A percentile compares a stretch with the other conserved stretches of the same genome.
phyloP scores from a whole-genome alignment of 176 grass and related monocot species.

The Carex myosuroides region DNA sequence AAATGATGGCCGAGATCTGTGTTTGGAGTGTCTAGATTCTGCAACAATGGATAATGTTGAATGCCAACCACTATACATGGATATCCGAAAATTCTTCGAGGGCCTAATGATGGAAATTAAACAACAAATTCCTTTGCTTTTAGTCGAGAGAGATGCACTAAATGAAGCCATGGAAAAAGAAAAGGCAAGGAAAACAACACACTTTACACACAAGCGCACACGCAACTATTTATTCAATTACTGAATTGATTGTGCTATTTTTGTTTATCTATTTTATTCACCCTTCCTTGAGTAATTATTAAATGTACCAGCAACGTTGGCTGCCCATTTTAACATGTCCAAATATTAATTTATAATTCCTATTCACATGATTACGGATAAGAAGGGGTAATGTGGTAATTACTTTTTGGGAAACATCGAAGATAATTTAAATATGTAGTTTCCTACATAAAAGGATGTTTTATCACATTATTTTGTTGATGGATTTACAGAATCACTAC shows the following conservation, averaged over 20 bases:
- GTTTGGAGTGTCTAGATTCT: constrained; percentile 63
- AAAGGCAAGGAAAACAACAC: constrained; percentile 33
- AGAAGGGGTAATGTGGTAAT: neutral
- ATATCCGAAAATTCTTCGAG: constrained; percentile 74
- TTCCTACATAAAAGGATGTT: neutral
- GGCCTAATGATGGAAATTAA: constrained; percentile 71
- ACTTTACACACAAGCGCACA: neutral
- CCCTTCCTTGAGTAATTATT: neutral
- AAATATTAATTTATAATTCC: neutral
- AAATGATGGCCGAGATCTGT: constrained; percentile 67
- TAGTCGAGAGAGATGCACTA: constrained; percentile 74
- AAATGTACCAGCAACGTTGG: neutral
- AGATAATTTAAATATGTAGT: neutral
- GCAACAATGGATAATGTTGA: constrained; percentile 60
- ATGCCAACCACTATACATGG: constrained; percentile 72
- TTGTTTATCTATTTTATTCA: neutral
- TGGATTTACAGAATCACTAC: constrained; percentile 35
- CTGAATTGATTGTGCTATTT: neutral
- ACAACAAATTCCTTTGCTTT: constrained; percentile 67
- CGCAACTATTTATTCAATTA: neutral
- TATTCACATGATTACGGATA: neutral
- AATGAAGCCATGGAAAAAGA: constrained; percentile 76
- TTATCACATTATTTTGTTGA: constrained; percentile 22
- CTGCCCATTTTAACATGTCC: neutral
- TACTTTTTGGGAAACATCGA: neutral